Evolutionary conservation across 495 filamentous ascomycete genomes (phyloP), one percentile per base, ranked within the genome.

Genomic region (Penicillium subrubescens): DNA sequence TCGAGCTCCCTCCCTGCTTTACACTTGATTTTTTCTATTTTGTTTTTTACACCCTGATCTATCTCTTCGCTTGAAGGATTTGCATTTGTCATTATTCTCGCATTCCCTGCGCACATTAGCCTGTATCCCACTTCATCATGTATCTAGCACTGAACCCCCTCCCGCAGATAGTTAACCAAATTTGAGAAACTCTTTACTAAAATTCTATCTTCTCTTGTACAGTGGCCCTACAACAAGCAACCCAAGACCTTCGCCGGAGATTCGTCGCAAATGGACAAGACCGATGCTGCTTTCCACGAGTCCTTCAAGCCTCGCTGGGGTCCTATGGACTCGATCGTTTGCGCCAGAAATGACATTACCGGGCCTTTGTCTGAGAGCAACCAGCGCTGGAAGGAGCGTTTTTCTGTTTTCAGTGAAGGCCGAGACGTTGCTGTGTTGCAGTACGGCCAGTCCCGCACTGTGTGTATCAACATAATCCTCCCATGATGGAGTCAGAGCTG

Each of bases 171-270:
- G 74, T 69, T 68, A 11, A 65, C 64, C 56, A 59, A 67, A 75
- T 66, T 66, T 67, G 67, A 65, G 54, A 64, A 61, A 19, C 59
- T 61, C 55, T 66, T 27, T 73, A 79, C 79, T 76, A 79, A 75
- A 80, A 35, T 58, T 54, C 58, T 64, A 64, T 69, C 73, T 79
- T 78, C 73, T 79, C 77, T 76, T 70, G 75, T 83, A 71, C 87
- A 97, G 94, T 96, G 89, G 87, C 92, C 93, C 43, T 93, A 95
- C 78, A 81, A 89, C 73, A 93, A 93, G 74, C 84, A 84, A 69
- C 81, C 89, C 41, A 92, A 93, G 73, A 84, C 85, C 21, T 80
- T 77, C 65, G 79, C 83, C 48, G 81, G 84, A 63, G 84, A 88
- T 68, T 77, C 84, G 39, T 79, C 75, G 67, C 76, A 87, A 52